These are phyloP conservation scores for Suillus occidentalis DNA, from an alignment of 768 basidiomycete species.

Conservation along the genomic window DNA sequence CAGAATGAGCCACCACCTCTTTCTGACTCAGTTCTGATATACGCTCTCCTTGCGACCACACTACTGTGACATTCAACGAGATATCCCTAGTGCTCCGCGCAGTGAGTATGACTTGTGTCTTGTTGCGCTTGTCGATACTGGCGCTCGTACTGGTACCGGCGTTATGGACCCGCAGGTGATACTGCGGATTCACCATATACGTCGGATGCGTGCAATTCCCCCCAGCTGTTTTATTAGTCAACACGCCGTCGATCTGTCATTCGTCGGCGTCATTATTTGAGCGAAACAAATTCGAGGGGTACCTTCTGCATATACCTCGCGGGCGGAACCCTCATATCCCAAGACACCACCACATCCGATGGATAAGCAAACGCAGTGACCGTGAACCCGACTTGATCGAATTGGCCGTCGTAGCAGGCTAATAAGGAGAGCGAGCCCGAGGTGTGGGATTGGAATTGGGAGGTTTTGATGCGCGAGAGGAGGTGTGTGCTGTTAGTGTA, in stretches of 20 bases:
- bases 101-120: constrained; percentile 43
- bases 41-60: constrained; percentile 76
- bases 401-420: constrained; percentile 69
- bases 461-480: constrained; percentile 23
- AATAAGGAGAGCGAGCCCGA: constrained; percentile 50
- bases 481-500: constrained; percentile 46
- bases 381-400: constrained; percentile 63
- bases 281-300: not conserved
- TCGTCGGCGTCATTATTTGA: not conserved
- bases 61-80: constrained; percentile 69
- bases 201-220: constrained; percentile 80
- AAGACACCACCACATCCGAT: constrained; percentile 35
- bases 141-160: constrained; percentile 12
- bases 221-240: constrained; percentile 75
- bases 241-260: constrained; percentile 54
- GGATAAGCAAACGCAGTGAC: constrained; percentile 51
- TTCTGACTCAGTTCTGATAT: constrained; percentile 65
- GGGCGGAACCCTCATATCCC: constrained; percentile 43
- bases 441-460: not conserved
- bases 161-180: constrained; percentile 60
- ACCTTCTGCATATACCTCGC: constrained; percentile 44
- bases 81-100: constrained; percentile 61
- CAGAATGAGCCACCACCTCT: constrained; percentile 72
- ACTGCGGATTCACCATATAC: constrained; percentile 92
- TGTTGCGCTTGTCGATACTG: constrained; percentile 20